phyloP scores from a whole-genome alignment of 108 stramenopile genomes.

The Pseudonitzschia multiseries region DNA sequence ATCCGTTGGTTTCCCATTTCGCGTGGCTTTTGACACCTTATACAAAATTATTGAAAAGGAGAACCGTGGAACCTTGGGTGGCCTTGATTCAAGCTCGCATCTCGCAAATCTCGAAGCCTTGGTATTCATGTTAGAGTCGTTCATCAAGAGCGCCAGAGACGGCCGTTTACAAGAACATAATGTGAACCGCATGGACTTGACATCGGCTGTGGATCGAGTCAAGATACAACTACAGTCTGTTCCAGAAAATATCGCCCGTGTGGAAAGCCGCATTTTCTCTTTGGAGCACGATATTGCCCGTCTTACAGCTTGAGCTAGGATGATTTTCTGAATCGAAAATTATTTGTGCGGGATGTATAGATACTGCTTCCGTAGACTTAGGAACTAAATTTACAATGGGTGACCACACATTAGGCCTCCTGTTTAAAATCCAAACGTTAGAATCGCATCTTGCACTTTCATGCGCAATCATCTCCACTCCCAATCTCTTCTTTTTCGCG shows the following conservation, averaged over 20 bases:
- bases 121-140: slow-evolving; percentile 13
- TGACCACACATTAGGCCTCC: too few relatives aligned
- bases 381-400: too few relatives aligned
- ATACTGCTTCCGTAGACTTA: too few relatives aligned
- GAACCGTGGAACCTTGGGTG: slow-evolving; percentile 6
- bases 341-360: too few relatives aligned
- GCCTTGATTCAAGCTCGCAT: not conserved
- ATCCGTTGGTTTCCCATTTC: slow-evolving; percentile 63
- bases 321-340: too few relatives aligned
- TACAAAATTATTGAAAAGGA: slow-evolving; percentile 16
- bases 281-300: slow-evolving; percentile 9
- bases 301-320: not conserved
- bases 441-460: too few relatives aligned
- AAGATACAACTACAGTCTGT: slow-evolving; percentile 14
- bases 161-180: slow-evolving; percentile 4
- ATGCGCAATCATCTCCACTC: too few relatives aligned
- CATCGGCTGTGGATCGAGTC: slow-evolving; percentile 12
- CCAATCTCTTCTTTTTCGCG: too few relatives aligned
- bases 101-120: slow-evolving; percentile 14
- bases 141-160: not conserved
- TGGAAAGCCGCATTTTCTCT: not conserved
- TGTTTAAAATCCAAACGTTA: too few relatives aligned
- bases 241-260: slow-evolving; percentile 14
- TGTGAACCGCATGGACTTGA: slow-evolving; percentile 18
- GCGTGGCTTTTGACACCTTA: slow-evolving; percentile 33